phyloP scores from a whole-genome alignment of 768 basidiomycete genomes.

The Suillus bovinus region DNA sequence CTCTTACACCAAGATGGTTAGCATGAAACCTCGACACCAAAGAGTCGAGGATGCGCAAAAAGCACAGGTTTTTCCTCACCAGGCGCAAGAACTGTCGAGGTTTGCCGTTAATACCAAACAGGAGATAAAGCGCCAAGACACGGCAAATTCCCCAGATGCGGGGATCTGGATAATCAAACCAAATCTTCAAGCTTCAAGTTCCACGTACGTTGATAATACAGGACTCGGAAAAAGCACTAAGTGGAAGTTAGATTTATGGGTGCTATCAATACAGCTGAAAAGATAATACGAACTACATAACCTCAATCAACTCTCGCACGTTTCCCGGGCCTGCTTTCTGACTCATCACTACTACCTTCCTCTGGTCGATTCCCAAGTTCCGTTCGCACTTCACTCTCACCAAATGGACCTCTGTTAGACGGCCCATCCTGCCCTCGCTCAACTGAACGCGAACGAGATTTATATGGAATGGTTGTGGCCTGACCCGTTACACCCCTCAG shows the following conservation, averaged over 20 bases:
- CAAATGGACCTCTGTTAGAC: constrained; percentile 13
- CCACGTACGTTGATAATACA: not conserved
- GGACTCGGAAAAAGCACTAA: not conserved
- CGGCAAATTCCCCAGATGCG: not conserved
- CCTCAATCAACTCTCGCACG: constrained; percentile 34
- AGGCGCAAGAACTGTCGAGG: not conserved
- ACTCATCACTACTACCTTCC: constrained; percentile 18
- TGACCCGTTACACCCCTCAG: constrained; percentile 40
- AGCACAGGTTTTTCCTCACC: not conserved
- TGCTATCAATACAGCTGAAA: constrained; percentile 10
- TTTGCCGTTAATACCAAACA: not conserved
- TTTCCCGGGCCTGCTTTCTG: constrained; percentile 30
- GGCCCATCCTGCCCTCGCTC: constrained; percentile 26
- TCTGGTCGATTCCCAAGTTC: constrained; percentile 22
- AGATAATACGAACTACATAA: constrained; percentile 8
- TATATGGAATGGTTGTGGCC: constrained; percentile 11
- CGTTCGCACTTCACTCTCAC: constrained; percentile 22
- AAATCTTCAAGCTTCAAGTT: too few relatives aligned
- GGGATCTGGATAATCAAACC: not conserved
- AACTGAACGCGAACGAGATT: constrained; percentile 28
- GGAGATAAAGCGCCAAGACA: not conserved
- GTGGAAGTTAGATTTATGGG: constrained; percentile 2
- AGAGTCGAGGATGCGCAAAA: not conserved
- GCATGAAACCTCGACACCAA: not conserved
- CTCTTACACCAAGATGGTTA: not conserved